phyloP scores from a whole-genome alignment of 2,329 filamentous ascomycete species.

The Colletotrichum salicis region DNA sequence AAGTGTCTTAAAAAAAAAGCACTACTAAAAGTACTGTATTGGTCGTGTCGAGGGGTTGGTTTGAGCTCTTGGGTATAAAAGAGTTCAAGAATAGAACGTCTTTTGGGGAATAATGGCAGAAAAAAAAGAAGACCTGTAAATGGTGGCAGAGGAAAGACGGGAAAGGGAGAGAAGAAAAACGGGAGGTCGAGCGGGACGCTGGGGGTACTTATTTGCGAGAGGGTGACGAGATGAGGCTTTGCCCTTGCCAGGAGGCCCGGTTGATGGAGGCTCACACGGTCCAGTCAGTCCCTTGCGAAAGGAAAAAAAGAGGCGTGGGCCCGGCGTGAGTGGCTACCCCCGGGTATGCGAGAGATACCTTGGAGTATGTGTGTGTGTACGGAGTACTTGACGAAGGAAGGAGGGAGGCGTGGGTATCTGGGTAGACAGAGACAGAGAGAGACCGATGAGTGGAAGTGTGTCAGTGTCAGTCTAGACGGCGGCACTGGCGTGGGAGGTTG shows the following conservation, averaged over 20 bases:
- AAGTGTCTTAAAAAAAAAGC: constrained; percentile 53
- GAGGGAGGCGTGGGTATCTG: neutral
- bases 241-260: constrained; percentile 32
- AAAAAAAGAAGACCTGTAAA: constrained; percentile 43
- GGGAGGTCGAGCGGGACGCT: constrained; percentile 44
- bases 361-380: constrained; percentile 7
- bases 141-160: constrained; percentile 46
- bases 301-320: constrained; percentile 32
- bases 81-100: constrained; percentile 43
- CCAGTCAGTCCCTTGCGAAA: constrained; percentile 30
- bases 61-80: constrained; percentile 37
- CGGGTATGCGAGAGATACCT: constrained; percentile 1
- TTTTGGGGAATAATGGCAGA: constrained; percentile 44
- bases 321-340: constrained; percentile 25
- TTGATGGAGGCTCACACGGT: constrained; percentile 32
- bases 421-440: constrained; percentile 1
- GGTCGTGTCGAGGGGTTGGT: constrained; percentile 25
- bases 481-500: constrained; percentile 11
- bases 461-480: constrained; percentile 22
- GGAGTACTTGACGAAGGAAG: neutral
- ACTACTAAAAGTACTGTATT: constrained; percentile 41
- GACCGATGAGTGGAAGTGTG: constrained; percentile 1
- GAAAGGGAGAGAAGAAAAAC: constrained; percentile 38
- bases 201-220: constrained; percentile 53
- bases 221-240: constrained; percentile 33